Base-by-base conservation (phyloP, 2,329 filamentous ascomycete species). In the Scedosporium minutisporum region DNA sequence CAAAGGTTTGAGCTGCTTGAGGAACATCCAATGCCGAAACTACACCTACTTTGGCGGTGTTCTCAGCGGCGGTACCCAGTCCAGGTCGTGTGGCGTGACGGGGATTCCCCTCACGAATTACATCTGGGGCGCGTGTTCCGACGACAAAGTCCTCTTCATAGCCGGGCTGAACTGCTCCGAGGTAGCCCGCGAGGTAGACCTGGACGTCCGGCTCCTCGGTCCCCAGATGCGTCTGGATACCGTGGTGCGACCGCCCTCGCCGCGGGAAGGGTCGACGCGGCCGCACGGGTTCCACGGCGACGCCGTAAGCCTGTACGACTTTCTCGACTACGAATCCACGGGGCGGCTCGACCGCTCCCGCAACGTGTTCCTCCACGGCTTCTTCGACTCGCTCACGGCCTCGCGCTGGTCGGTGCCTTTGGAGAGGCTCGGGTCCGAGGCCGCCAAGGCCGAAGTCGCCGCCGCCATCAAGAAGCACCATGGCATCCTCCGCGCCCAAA, bases 401-500 rank as follows among this genome's bases (percentile, higher is more conserved):
- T 71, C 69, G 16, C 64, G 69, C 9, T 63, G 71, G 2, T 62
- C 68, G 3, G 61, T 66, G 57, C 64, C 65, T 7, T 33, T 65
- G n/a, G 67, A 69, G 23, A 65, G 68, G 25, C 66, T 71, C 10
- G 57, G 65, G 7, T 61, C 64, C 27, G 42, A 46, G 14, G 4
- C 42, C 14, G 42, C 42, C 5, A 46, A 18, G 14, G 42, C 3
- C 14, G 42, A 46, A 18, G 69, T 71, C 1, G 62, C 60, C 3
- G 65, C 66, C 57, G 65, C 63, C 18, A 69, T 71, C 18, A 64
- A 53, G 9, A 61, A 63, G 9, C 67, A 69, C 25, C 69, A 71
- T 44, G 66, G 69, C 4, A 70, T 71, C 9, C 23, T 71, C 14
- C 67, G 69, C 2, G 69, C 69, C 12, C 69, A 71, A 57, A 67